Base-by-base conservation (phyloP, 176 grass and related monocot genomes). In the Hyparrhenia diplandra region DNA sequence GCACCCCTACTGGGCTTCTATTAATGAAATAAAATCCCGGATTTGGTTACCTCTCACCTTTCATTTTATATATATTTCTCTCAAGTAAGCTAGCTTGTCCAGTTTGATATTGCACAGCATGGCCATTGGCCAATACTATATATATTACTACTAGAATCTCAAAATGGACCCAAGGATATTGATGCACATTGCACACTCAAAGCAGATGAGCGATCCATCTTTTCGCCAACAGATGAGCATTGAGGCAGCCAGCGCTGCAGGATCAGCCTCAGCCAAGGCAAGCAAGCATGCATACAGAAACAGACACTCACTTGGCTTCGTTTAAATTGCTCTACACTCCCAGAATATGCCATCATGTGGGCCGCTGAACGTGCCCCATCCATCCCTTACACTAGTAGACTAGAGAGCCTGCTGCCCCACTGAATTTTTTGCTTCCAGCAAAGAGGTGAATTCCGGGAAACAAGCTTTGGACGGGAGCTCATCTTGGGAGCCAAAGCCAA, bases 401-500 rank as follows among this genome's bases (percentile, higher is more conserved):
- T n/a, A n/a, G n/a, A n/a, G n/a, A n/a, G n/a, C n/a, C n/a, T n/a
- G n/a, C n/a, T n/a, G n/a, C n/a, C n/a, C 51, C 51, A 66, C 31
- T 12, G 13, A 21, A 34, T n/a, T 45, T n/a, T 13, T 37, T n/a
- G 76, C 45, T 47, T 47, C 45, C 45, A 54, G n/a, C 45, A 54
- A n/a, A 81, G 30, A 21, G 28, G 10, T 57, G 55, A 73, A 40
- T 91, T 75, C 88, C 82, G 63, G 86, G 79, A 91, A 94, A 91
- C 83, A 82, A 20, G 86, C 64, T 70, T 21, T 79, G 64, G 74
- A 64, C 71, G 86, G 79, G 49, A 62, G 49, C 78, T 82, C 71
- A 49, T 65, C 43, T 81, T 40, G 63, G 75, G 59, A 40, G 73
- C 64, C 76, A n/a, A n/a, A n/a, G 3, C 3, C 5, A 0, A 4